Base-by-base conservation (phyloP, 2,329 filamentous ascomycete genomes). In the Colletotrichum higginsianum region DNA sequence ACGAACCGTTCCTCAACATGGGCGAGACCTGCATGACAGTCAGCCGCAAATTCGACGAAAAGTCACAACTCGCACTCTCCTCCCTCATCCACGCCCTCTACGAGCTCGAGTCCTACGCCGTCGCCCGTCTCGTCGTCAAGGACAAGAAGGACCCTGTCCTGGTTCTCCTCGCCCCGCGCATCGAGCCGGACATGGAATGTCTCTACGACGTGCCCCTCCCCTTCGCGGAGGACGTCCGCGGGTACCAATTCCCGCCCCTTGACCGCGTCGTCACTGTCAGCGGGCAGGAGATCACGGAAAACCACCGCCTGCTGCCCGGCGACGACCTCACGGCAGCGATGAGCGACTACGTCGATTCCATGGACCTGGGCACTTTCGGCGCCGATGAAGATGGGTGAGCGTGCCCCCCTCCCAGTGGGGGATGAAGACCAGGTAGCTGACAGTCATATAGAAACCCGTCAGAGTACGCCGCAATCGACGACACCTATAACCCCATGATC, bases 231-330 rank as follows among this genome's bases (percentile, higher is more conserved):
- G 96, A 99, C 78, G 87, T 98, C 58, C 90, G 96, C 46, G 88
- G 88, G n/a, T 98, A 98, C 80, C 92, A 91, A 69, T 99, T 99
- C 75, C 95, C 96, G 7, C 94, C 96, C 0, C 84, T 99, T 13
- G 95, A 98, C 79, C 93, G 90, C 73, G 92, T 98, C 38, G 84
- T 98, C 71, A 98, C 95, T 0, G 88, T 97, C n/a, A 94, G 91
- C 13, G 96, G 96, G 1, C 93, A 94, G 74, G 88, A 89, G 11
- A 84, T 98, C 60, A 93, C 89, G 13, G 35, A 38, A 11, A 91
- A 96, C 76, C 95, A 99, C 75, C 92, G 94, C 46, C 91, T 97
- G 71, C 85, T 99, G 2, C 96, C 96, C 0, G 91, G 86, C 12
- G 87, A 93, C 2, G 90, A 93, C 42, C 86, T 99, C 30, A 87